Conservation (phyloP, 192 early-diverging fungal genomes). For the Coemansia pectinata region DNA sequence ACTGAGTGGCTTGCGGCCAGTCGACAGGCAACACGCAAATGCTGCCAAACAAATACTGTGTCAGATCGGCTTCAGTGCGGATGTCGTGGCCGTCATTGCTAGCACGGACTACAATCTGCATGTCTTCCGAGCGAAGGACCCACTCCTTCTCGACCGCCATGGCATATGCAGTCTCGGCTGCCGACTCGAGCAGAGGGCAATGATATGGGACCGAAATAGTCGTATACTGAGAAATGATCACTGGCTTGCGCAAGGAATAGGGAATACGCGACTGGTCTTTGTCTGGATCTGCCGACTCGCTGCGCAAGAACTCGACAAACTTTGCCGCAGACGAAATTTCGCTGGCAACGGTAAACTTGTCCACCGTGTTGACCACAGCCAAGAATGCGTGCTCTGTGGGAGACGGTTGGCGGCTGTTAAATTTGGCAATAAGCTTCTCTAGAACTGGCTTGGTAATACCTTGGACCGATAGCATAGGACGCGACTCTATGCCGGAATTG, state of each 20-base stretch:
- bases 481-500: background rate
- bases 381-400: slow-evolving; percentile 14
- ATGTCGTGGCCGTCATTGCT: slow-evolving; percentile 84
- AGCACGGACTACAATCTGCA: slow-evolving; percentile 67
- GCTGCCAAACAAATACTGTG: slow-evolving; percentile 64
- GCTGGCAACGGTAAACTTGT: slow-evolving; percentile 29
- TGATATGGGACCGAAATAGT: slow-evolving; percentile 86
- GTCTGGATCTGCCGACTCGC: slow-evolving; percentile 10
- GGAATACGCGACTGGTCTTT: slow-evolving; percentile 72
- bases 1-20: slow-evolving; percentile 63
- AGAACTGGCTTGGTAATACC: slow-evolving; percentile 12
- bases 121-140: slow-evolving; percentile 12
- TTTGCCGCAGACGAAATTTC: background rate
- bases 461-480: slow-evolving; percentile 24
- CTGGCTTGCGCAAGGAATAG: slow-evolving; percentile 76
- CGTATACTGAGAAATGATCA: slow-evolving; percentile 79
- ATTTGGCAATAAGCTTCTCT: slow-evolving; percentile 3
- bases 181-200: slow-evolving; percentile 10
- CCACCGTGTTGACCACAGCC: slow-evolving; percentile 22
- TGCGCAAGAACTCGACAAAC: slow-evolving; percentile 14
- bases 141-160: slow-evolving; percentile 27
- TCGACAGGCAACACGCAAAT: slow-evolving; percentile 65
- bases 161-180: background rate
- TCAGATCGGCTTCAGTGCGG: slow-evolving; percentile 58
- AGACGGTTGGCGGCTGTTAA: slow-evolving; percentile 13